Percentiles rank a stretch among this genome's conserved stretches.
These are phyloP conservation scores for Helicostylum pulchrum DNA, from an alignment of 192 early-diverging fungal genomes.

Conservation along the genomic window DNA sequence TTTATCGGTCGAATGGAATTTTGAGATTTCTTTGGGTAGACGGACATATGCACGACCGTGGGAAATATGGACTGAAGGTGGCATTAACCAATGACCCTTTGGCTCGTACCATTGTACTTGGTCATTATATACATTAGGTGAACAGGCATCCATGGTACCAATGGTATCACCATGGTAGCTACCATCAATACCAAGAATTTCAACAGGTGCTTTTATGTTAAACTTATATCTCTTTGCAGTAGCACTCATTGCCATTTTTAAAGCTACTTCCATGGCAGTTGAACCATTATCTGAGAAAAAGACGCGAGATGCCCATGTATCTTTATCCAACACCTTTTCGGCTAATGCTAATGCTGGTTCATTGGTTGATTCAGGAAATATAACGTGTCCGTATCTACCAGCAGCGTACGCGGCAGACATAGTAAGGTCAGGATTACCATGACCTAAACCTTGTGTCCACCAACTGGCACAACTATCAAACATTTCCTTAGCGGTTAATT, in stretches of 20 bases:
- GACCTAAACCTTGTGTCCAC: slow-evolving; percentile 82
- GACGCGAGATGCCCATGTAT: slow-evolving; percentile 64
- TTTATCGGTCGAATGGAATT: neutral
- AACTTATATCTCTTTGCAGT: slow-evolving; percentile 42
- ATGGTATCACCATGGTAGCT: slow-evolving; percentile 89
- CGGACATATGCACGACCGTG: slow-evolving; percentile 42
- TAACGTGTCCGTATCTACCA: slow-evolving; percentile 77
- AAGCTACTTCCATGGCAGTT: slow-evolving; percentile 75
- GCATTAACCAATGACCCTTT: slow-evolving; percentile 66
- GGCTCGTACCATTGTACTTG: slow-evolving; percentile 67
- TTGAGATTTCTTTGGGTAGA: slow-evolving; percentile 38
- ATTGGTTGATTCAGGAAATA: slow-evolving; percentile 70
- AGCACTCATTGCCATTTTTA: slow-evolving; percentile 72
- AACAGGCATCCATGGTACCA: slow-evolving; percentile 78
- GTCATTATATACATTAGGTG: slow-evolving; percentile 68
- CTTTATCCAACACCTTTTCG: slow-evolving; percentile 54
- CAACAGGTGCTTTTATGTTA: slow-evolving; percentile 36
- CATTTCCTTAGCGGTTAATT: slow-evolving; percentile 38
- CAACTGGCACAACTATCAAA: slow-evolving; percentile 78
- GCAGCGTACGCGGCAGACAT: slow-evolving; percentile 62
- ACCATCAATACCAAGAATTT: slow-evolving; percentile 67
- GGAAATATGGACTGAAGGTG: slow-evolving; percentile 56
- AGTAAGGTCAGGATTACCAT: slow-evolving; percentile 59
- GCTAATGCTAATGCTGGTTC: slow-evolving; percentile 63
- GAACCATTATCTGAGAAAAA: slow-evolving; percentile 84